Evolutionary conservation across 2,329 filamentous ascomycete species (phyloP), one percentile per base, ranked within the genome.

Genomic region (Diaporthe helianthi): DNA sequence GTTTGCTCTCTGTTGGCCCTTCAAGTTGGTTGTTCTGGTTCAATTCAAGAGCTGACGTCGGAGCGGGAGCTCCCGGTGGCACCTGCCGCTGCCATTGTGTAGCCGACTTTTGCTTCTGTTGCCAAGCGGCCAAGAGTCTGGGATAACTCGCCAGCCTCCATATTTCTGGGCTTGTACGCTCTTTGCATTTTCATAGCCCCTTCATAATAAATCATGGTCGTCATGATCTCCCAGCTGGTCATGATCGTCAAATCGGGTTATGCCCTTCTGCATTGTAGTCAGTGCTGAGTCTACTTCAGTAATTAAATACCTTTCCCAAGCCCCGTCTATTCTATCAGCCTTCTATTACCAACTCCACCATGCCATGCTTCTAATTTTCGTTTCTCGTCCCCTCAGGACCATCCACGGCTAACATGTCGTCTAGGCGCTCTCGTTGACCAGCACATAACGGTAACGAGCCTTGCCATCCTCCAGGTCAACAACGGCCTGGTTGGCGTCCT

Each of bases 391-490:
- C 15, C 5, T 22, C 15, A 65, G 13, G 15, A 4, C 29, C 15
- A 26, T 26, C n/a, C 6, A 31, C n/a, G n/a, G n/a, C n/a, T 36
- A 49, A 46, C 19, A n/a, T 22, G 19, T 17, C 9, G n/a, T 1
- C 19, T n/a, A 33, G 41, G 29, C 63, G 6, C 26, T 76, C 76
- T 84, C 80, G 68, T 83, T 84, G 3, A 81, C 79, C 47, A 84
- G 76, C 10, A 85, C 82, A 73, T 83, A 84, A 74, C 83, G 76
- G 68, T 83, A 84, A 52, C 82, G 79, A 2, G 83, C 83, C 76
- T 87, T 85, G 0, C 86, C 87, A 1, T 78, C 76, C 31, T 87
- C 83, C 80, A 89, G 82, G 72, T 89, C 86, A 31, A 87, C 74
- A 24, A 89, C 77, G 2, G 81, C 81, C 76, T 85, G 75, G 75